These are phyloP conservation scores for Phaeosphaeriaceae sp. DNA, from an alignment of 2,329 filamentous ascomycete genomes.

Conservation along the genomic window DNA sequence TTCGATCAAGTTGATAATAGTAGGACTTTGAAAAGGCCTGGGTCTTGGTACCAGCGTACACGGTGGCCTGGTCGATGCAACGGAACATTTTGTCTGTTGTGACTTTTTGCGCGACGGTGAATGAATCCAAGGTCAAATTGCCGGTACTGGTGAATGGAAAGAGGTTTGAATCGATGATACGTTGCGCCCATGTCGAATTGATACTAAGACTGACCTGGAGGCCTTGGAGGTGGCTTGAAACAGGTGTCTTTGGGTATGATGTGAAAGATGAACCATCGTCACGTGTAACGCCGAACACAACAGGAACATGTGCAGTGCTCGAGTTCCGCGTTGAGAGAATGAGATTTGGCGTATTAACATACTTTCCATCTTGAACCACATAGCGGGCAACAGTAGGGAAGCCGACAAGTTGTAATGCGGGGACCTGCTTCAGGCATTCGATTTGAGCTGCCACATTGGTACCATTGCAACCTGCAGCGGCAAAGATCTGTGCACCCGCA, in stretches of 20 bases:
- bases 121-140: constrained; percentile 62
- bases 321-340: constrained; percentile 52
- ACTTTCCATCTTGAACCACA: constrained; percentile 65
- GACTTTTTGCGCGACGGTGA: constrained; percentile 61
- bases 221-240: constrained; percentile 52
- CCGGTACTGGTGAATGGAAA: constrained; percentile 59
- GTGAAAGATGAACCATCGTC: constrained; percentile 65
- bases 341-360: constrained; percentile 59
- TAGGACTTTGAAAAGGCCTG: constrained; percentile 58
- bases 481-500: constrained; percentile 60
- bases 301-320: constrained; percentile 57
- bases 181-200: constrained; percentile 46
- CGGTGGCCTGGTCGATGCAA: constrained; percentile 66
- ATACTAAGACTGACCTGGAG: constrained; percentile 56
- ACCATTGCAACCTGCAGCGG: constrained; percentile 59
- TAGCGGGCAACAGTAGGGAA: constrained; percentile 56
- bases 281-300: constrained; percentile 63
- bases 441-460: constrained; percentile 56
- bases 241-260: constrained; percentile 54
- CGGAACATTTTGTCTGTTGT: constrained; percentile 66
- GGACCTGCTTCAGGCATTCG: constrained; percentile 59
- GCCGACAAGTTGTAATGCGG: constrained; percentile 50
- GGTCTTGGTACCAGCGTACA: constrained; percentile 56
- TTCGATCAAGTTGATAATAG: constrained; percentile 67
- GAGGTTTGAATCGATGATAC: constrained; percentile 50